Evolutionary conservation across 1,284 basidiomycete species (phyloP).

Genomic region (Apiotrichum gamsii): DNA sequence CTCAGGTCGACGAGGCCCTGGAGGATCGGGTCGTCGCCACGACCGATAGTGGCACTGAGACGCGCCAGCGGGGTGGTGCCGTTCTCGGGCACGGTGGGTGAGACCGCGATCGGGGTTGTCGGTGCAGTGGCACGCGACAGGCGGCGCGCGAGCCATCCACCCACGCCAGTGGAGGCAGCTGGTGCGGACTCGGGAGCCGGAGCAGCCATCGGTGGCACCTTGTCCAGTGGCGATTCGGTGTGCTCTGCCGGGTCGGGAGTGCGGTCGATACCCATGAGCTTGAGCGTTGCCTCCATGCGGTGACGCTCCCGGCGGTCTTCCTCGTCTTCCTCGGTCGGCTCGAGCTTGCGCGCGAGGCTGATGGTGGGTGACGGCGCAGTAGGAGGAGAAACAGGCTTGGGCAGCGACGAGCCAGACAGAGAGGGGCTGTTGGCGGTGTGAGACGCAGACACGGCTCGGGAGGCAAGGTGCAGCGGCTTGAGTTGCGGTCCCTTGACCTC

Average conservation of each 20-base stretch:
- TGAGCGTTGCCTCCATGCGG: conserved; percentile 77
- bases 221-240: not conserved
- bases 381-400: not conserved
- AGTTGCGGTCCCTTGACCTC: conserved; percentile 24
- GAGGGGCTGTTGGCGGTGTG: not conserved
- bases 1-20: conserved; percentile 5
- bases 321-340: conserved; percentile 74
- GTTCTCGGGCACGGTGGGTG: not conserved
- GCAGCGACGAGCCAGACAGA: not conserved
- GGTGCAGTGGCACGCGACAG: conserved; percentile 4
- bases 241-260: not conserved
- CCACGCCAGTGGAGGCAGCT: not conserved
- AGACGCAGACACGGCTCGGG: conserved; percentile 9
- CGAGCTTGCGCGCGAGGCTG: conserved; percentile 32
- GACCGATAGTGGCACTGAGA: conserved; percentile 21
- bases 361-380: conserved; percentile 52
- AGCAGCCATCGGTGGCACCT: not conserved
- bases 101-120: not conserved
- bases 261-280: conserved; percentile 76
- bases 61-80: conserved; percentile 20
- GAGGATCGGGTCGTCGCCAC: conserved; percentile 1
- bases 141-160: conserved; percentile 9
- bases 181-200: not conserved
- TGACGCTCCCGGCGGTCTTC: conserved; percentile 78
- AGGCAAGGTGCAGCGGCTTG: conserved; percentile 30